Base-by-base conservation (phyloP, 768 basidiomycete species). In the Rhizopogon vesiculosus region DNA sequence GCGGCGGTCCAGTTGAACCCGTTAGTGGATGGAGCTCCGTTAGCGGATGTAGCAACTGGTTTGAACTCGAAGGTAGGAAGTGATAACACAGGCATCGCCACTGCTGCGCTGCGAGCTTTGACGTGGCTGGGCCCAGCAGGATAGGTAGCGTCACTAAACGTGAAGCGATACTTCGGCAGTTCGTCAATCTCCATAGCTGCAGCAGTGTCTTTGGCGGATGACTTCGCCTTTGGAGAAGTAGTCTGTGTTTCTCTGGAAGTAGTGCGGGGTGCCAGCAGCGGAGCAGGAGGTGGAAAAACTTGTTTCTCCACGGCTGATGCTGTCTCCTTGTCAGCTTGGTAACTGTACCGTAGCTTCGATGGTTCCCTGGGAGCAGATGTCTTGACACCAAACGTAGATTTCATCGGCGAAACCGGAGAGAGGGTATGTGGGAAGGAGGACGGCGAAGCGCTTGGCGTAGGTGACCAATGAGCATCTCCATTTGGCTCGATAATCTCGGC, bases 321-420 rank as follows among this genome's bases (percentile, higher is more conserved):
- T 65, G 56, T 74, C 29, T 75, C 75, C 57, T 69, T 70, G 53
- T 86, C 86, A 3, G 81, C 78, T 45, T 83, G 81, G 67, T 86
- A 82, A 61, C 87, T 88, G 61, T 78, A 86, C 28, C 89, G 81
- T 55, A 91, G 75, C 64, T 90, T 91, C 56, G 89, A 90, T 2
- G 89, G 88, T 54, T 88, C 86, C 64, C 84, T 88, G 1, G 89
- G 89, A 8, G 78, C 78, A 28, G 75, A 81, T 3, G 79, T 70
- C 65, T 84, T 87, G 42, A 69, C 41, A n/a, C 63, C 55, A 29
- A 65, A 63, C 22, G 59, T 31, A 28, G 61, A 48, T 45, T 69
- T 70, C 46, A 49, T 49, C 22, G 42, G n/a, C 18, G 60, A 45
- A 29, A 41, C 18, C 12, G 53, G 18, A 7, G 65, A 56, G 40